phyloP scores from a whole-genome alignment of 163 green algal genomes.

The Chlorella variabilis region DNA sequence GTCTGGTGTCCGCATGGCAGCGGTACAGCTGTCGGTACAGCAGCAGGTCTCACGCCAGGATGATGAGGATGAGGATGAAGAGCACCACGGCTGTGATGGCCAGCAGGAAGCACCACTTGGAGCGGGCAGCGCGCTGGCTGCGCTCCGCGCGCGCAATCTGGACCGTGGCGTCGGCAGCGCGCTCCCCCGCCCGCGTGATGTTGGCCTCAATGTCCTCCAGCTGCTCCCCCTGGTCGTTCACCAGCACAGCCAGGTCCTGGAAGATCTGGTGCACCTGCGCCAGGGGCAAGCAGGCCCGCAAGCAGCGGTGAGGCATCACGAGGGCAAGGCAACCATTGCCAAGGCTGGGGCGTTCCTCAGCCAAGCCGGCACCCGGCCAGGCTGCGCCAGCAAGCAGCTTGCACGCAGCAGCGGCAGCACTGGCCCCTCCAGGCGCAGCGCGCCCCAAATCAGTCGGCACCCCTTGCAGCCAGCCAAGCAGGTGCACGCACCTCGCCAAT shows the following conservation, averaged over 20 bases:
- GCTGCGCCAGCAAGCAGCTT: too few species aligned
- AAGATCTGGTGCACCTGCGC: conserved; percentile 70
- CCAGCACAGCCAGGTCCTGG: conserved; percentile 94
- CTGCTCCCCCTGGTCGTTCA: conserved; percentile 90
- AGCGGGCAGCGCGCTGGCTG: conserved; percentile 65
- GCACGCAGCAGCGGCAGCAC: too few species aligned
- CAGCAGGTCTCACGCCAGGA: too few species aligned
- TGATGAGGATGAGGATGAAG: conserved; percentile 59
- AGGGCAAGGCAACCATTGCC: too few species aligned
- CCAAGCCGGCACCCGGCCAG: too few species aligned
- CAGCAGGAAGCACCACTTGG: conserved; percentile 72
- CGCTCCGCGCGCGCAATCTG: conserved; percentile 77
- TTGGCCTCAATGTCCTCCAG: conserved; percentile 86
- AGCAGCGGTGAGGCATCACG: too few species aligned
- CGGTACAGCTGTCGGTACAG: conserved; percentile 21
- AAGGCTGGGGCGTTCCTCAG: too few species aligned
- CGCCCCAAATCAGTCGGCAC: too few species aligned
- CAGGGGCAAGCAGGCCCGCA: background rate
- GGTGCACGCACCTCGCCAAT: conserved; percentile 98
- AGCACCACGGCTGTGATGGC: conserved; percentile 47
- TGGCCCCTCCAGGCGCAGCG: too few species aligned
- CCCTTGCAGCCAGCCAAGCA: too few species aligned
- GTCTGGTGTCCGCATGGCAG: too few species aligned
- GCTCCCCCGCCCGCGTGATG: conserved; percentile 72
- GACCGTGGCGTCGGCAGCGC: conserved; percentile 64